Percentiles rank a stretch among this genome's conserved stretches.
Conservation (phyloP, 1,284 basidiomycete genomes). For the Cryptococcus wingfieldii region DNA sequence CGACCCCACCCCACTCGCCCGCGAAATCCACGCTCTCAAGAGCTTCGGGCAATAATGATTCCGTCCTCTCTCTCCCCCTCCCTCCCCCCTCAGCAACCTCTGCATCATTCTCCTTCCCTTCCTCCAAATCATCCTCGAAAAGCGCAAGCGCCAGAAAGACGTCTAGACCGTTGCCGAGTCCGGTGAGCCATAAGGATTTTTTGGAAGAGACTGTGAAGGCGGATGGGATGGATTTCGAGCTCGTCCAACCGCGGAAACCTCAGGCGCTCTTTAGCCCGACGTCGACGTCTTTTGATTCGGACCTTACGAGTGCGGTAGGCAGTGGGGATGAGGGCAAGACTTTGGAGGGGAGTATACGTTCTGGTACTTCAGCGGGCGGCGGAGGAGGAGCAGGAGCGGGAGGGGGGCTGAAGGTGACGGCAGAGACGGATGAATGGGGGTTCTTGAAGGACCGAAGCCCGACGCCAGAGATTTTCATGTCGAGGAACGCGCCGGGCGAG, state of each 20-base stretch:
- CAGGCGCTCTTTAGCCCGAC: not conserved
- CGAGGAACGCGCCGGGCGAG: constrained; percentile 28
- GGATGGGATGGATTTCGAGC: constrained; percentile 46
- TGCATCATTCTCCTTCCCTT: constrained; percentile 15
- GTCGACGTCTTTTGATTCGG: not conserved
- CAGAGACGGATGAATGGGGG: constrained; percentile 47
- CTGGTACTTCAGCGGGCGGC: not conserved
- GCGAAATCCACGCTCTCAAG: constrained; percentile 1
- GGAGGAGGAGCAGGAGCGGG: too few relatives aligned
- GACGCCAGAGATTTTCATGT: constrained; percentile 37
- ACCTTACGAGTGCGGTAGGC: not conserved
- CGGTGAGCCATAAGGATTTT: constrained; percentile 42
- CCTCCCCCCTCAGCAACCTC: constrained; percentile 14
- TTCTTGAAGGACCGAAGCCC: constrained; percentile 37
- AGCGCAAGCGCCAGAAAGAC: constrained; percentile 17
- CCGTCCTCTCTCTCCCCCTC: constrained; percentile 12
- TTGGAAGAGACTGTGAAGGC: constrained; percentile 41
- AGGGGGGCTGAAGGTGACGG: constrained; percentile 8
- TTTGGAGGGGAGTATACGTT: not conserved
- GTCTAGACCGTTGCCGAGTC: constrained; percentile 18
- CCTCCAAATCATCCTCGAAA: constrained; percentile 9
- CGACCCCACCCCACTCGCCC: constrained; percentile 5
- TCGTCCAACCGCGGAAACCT: constrained; percentile 38
- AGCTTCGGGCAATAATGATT: constrained; percentile 4
- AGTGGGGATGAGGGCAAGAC: not conserved